Percentiles rank a stretch among this genome's conserved stretches.
Conservation (phyloP, 257 asterid genomes). For the Ehretia macrophylla region DNA sequence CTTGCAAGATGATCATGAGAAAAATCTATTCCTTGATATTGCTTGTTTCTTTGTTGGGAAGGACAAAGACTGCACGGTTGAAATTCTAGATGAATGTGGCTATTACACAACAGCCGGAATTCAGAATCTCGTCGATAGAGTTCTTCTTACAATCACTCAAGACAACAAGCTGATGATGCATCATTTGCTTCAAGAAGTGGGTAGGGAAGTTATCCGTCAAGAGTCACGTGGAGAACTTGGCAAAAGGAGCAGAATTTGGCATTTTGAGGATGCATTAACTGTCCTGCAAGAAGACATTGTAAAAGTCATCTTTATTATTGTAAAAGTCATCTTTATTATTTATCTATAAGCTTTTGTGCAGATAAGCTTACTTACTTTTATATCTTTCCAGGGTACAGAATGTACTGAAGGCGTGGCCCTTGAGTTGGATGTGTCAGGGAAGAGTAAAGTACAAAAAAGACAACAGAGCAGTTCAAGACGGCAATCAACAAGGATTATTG, state of each 20-base stretch:
- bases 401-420: conserved; percentile 1
- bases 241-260: conserved; percentile 11
- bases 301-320: background rate
- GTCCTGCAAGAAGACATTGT: conserved; percentile 6
- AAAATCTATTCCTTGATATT: conserved; percentile 11
- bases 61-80: background rate
- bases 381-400: conserved; percentile 12
- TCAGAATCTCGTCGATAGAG: conserved; percentile 10
- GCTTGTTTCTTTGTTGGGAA: conserved; percentile 16
- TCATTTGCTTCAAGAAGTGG: conserved; percentile 11
- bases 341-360: background rate
- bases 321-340: background rate
- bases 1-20: conserved; percentile 15
- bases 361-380: background rate
- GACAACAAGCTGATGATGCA: conserved; percentile 14
- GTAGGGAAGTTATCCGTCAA: conserved; percentile 16
- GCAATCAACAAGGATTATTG: too few species aligned
- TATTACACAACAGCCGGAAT: conserved; percentile 3
- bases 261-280: conserved; percentile 4
- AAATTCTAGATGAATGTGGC: conserved; percentile 11
- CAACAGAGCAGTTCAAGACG: too few species aligned
- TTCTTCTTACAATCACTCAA: conserved; percentile 5
- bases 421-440: background rate
- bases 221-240: conserved; percentile 6
- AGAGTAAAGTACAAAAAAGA: too few species aligned